Evolutionary conservation across 768 basidiomycete genomes (phyloP).

Genomic region (Neoboletus brunneissimus): DNA sequence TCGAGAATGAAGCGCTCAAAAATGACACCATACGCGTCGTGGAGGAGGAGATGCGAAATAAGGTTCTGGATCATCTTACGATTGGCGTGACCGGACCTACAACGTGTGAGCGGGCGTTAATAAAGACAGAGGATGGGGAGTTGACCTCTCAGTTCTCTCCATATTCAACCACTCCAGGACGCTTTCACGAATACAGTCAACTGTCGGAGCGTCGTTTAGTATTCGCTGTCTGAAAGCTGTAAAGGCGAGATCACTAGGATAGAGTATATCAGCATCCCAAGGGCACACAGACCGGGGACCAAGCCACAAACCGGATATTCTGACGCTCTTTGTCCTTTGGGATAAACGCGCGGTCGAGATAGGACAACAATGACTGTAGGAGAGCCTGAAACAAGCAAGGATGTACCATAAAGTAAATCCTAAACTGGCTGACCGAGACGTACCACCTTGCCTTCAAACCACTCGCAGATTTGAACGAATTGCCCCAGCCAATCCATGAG

Average conservation of each 20-base stretch:
- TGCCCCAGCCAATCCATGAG: conserved; percentile 54
- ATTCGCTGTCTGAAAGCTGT: conserved; percentile 49
- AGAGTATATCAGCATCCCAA: background rate
- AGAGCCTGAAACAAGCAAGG: conserved; percentile 41
- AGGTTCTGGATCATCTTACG: conserved; percentile 47
- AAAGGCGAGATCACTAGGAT: conserved; percentile 53
- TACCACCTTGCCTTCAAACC: conserved; percentile 68
- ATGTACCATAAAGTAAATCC: background rate
- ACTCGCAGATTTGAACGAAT: conserved; percentile 56
- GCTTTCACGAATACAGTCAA: conserved; percentile 41
- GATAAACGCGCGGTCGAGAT: conserved; percentile 69
- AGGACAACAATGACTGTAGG: conserved; percentile 61
- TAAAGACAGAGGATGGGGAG: background rate
- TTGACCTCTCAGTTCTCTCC: conserved; percentile 49
- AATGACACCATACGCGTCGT: conserved; percentile 51
- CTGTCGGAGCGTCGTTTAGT: conserved; percentile 47
- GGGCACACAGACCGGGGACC: background rate
- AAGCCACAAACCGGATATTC: conserved; percentile 44
- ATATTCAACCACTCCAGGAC: conserved; percentile 50
- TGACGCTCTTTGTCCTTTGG: conserved; percentile 35
- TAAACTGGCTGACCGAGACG: conserved; percentile 25
- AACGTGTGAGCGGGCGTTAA: background rate
- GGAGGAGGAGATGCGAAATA: conserved; percentile 53
- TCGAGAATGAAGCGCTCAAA: conserved; percentile 59
- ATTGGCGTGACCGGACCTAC: conserved; percentile 38